Evolutionary conservation across 345 rosid species (phyloP).

Genomic region (Citrus mangshanensis): DNA sequence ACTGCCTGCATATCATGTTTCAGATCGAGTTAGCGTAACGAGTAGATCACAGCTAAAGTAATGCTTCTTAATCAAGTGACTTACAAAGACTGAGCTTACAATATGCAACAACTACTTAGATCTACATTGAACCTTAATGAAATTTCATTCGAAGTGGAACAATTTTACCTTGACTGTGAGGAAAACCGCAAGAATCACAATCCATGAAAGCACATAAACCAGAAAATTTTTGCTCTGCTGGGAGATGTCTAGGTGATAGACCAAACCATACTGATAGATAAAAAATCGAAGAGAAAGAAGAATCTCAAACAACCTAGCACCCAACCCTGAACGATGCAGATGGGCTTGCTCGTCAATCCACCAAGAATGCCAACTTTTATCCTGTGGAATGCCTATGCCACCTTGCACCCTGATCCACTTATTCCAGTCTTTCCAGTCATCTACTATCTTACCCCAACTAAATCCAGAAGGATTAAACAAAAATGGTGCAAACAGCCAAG

Average conservation of each 20-base stretch:
- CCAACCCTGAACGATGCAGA: constrained; percentile 67
- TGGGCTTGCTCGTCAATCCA: constrained; percentile 93
- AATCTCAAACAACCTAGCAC: constrained; percentile 70
- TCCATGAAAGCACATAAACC: constrained; percentile 91
- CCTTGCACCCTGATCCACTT: constrained; percentile 97
- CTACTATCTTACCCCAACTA: constrained; percentile 83
- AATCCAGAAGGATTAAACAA: constrained; percentile 92
- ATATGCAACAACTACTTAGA: neutral
- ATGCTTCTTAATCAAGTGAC: neutral
- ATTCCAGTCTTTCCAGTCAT: constrained; percentile 98
- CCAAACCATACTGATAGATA: constrained; percentile 93
- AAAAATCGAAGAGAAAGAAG: constrained; percentile 83
- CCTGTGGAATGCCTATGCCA: constrained; percentile 90
- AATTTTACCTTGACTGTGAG: constrained; percentile 69
- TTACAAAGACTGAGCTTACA: neutral
- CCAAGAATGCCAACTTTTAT: constrained; percentile 99
- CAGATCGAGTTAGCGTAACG: constrained; percentile 2
- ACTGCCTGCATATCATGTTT: constrained; percentile 60
- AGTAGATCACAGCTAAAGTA: neutral
- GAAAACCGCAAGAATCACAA: constrained; percentile 76
- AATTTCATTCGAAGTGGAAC: neutral
- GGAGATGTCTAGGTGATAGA: constrained; percentile 95
- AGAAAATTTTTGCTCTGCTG: constrained; percentile 75
- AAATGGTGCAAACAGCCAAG: constrained; percentile 96
- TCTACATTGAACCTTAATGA: neutral